Evolutionary conservation across 1,284 basidiomycete species (phyloP).

Genomic region (Violaceomyces palustris): DNA sequence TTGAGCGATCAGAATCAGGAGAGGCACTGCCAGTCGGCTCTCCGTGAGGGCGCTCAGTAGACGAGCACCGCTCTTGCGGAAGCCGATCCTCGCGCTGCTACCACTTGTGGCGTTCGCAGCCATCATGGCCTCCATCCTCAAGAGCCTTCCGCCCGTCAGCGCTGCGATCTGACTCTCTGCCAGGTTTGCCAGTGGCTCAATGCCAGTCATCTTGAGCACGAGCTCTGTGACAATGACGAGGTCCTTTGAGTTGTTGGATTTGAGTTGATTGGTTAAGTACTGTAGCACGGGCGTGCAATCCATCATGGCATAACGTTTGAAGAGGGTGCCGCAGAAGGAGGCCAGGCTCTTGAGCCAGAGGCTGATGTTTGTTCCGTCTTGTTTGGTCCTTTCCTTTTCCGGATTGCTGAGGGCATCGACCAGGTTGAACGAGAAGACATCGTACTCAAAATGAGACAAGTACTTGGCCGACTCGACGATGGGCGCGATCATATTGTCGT

Average conservation of each 20-base stretch:
- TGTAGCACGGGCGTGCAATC: conserved; percentile 78
- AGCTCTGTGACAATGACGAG: conserved; percentile 85
- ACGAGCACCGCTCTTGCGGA: conserved; percentile 33
- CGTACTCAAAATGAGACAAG: conserved; percentile 85
- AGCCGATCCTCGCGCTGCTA: conserved; percentile 28
- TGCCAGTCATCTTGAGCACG: conserved; percentile 90
- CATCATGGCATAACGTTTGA: conserved; percentile 69
- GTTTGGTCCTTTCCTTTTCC: conserved; percentile 76
- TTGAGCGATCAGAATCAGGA: conserved; percentile 48
- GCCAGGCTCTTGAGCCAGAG: conserved; percentile 85
- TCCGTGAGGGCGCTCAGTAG: conserved; percentile 27
- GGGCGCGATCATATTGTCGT: conserved; percentile 86
- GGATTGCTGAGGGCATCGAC: conserved; percentile 79
- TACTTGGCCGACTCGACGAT: conserved; percentile 87
- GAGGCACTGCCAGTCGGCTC: conserved; percentile 38
- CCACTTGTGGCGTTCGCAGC: conserved; percentile 48
- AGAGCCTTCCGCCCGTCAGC: conserved; percentile 80
- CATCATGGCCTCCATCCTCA: conserved; percentile 72
- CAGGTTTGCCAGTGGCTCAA: conserved; percentile 63
- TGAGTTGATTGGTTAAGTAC: conserved; percentile 84
- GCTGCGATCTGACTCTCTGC: conserved; percentile 81
- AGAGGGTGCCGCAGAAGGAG: conserved; percentile 86
- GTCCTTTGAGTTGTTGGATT: conserved; percentile 67
- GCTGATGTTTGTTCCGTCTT: conserved; percentile 83
- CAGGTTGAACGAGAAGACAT: conserved; percentile 82